Evolutionary conservation across 352 stramenopile genomes (phyloP), one percentile per base, ranked within the genome.

Genomic region (Phytopythium kandeliae): DNA sequence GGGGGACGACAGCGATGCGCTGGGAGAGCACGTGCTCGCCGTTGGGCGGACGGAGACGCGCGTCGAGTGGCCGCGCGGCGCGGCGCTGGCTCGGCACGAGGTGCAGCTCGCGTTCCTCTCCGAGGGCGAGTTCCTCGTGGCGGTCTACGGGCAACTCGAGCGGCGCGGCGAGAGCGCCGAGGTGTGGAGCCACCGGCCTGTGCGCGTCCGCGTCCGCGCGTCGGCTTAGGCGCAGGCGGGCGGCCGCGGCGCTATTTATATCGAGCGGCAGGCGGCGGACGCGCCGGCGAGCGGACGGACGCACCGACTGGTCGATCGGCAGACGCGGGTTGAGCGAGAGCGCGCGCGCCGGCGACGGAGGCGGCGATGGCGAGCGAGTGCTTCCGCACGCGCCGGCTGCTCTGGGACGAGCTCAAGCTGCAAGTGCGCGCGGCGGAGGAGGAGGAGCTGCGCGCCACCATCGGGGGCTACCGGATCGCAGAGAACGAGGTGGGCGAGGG

Each of bases 401-500:
- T 92, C 2, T 92, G 81, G 81, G 75, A 89, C n/a, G 78, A 92
- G 41, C 65, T 92, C 12, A 67, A 71, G 52, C 57, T 75, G 25
- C 62, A 65, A 19, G 63, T 80, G 6, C 73, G 61, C 19, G 40
- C 62, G 28, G 84, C 75, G 3, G 78, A 92, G 54, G 69, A 78
- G 33, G 58, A 79, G 21, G 81, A 92, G 34, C 62, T 92, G 26
- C 75, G 70, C 19, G 66, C 58, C 28, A 70, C 67, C 16, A 74
- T 90, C 25, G 78, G 81, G 24, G 86, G 64, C 44, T 66, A 72
- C 21, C 57, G 76, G 3, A 86, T 92, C 43, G 77, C 81, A 38
- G 73, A 74, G n/a, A 92, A 88, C 51, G 54, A 75, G 69, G 76
- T 84, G n/a, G n/a, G n/a, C n/a, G n/a, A n/a, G n/a, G n/a, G n/a